Conservation (phyloP, 495 filamentous ascomycete species). For the Penicillium roqueforti region DNA sequence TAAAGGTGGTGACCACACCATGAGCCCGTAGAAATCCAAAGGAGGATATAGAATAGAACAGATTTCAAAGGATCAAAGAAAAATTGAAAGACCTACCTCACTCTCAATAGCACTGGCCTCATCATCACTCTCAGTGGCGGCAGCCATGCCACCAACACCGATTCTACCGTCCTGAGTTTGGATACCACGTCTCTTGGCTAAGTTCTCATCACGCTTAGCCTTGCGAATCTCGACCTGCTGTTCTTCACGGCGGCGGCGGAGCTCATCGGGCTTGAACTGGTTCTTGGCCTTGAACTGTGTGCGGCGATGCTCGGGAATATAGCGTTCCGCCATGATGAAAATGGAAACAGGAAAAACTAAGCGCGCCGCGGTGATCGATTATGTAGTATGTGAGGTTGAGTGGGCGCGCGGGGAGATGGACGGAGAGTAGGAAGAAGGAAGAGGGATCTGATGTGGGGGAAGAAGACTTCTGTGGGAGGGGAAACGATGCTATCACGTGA, state of each 20-base stretch:
- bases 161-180: constrained; percentile 63
- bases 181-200: constrained; percentile 97
- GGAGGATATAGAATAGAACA: constrained; percentile 10
- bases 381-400: constrained; percentile 20
- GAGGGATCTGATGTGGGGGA: constrained; percentile 25
- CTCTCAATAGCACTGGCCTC: constrained; percentile 89
- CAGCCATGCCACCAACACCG: constrained; percentile 79
- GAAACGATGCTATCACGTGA: constrained; percentile 21
- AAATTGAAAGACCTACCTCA: constrained; percentile 66
- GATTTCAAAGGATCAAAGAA: constrained; percentile 10
- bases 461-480: constrained; percentile 28
- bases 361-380: constrained; percentile 30
- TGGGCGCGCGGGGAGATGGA: constrained; percentile 32
- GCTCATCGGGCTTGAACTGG: constrained; percentile 97
- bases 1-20: constrained; percentile 7
- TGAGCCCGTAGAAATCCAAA: not conserved
- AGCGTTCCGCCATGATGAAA: constrained; percentile 88
- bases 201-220: constrained; percentile 95
- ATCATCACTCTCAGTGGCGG: constrained; percentile 93
- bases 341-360: constrained; percentile 36
- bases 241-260: constrained; percentile 97
- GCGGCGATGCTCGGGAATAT: constrained; percentile 98
- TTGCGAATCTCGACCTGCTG: constrained; percentile 98
- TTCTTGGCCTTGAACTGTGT: constrained; percentile 98
- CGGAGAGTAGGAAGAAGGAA: constrained; percentile 14